Percentiles rank a stretch among this genome's conserved stretches.
These are phyloP conservation scores for Pyracantha coccinea DNA, from an alignment of 331 rosid genomes.

Conservation along the genomic window DNA sequence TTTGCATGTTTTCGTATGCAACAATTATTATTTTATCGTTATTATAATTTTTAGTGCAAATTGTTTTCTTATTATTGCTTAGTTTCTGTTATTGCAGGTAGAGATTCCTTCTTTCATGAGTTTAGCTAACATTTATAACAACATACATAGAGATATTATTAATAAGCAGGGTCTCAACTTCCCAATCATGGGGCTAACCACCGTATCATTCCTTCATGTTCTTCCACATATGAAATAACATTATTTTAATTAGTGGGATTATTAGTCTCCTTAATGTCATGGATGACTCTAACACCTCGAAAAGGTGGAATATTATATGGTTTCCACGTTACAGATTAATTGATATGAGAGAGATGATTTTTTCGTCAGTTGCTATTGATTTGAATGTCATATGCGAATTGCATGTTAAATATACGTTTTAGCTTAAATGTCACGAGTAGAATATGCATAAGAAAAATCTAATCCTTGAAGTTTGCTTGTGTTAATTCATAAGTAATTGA, in stretches of 20 bases:
- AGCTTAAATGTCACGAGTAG: too few species aligned
- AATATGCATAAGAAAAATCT: too few species aligned
- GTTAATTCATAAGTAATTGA: too few species aligned
- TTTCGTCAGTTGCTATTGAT: not conserved
- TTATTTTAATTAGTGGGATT: slow-evolving; percentile 19
- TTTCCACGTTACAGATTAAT: not conserved
- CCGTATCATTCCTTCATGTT: slow-evolving; percentile 29
- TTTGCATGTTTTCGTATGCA: too few species aligned
- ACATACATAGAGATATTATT: not conserved
- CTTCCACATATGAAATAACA: slow-evolving; percentile 14
- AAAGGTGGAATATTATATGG: slow-evolving; percentile 11
- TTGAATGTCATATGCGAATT: too few species aligned
- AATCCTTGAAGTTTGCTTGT: too few species aligned
- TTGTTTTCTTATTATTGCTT: not conserved
- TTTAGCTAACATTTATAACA: too few species aligned
- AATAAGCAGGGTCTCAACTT: slow-evolving; percentile 13
- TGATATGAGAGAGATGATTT: slow-evolving; percentile 16
- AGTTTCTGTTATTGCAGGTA: not conserved
- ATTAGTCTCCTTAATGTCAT: slow-evolving; percentile 29
- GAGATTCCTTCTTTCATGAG: slow-evolving; percentile 19
- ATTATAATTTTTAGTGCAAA: not conserved
- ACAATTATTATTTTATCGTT: too few species aligned
- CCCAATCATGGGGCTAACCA: slow-evolving; percentile 30
- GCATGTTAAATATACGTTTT: too few species aligned
- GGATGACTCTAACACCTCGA: slow-evolving; percentile 21